Conservation (phyloP, 768 basidiomycete species). For the Gautieria morchelliformis region DNA sequence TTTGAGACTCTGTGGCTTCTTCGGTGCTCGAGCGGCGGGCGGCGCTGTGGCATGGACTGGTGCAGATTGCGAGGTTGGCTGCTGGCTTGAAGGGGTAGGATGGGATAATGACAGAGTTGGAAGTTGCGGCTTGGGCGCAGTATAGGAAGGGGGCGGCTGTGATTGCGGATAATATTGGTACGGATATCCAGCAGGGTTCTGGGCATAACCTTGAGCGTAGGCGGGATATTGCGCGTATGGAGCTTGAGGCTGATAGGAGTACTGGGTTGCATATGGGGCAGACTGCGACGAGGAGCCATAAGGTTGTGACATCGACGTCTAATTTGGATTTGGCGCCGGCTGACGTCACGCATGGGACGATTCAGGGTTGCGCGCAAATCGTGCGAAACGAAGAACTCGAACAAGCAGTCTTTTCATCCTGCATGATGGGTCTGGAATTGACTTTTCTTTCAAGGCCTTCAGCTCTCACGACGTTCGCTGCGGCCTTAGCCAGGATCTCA, state of each 20-base stretch:
- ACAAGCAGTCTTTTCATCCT: neutral
- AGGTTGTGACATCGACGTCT: neutral
- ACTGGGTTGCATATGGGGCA: constrained; percentile 1
- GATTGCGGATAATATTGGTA: constrained; percentile 13
- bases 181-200: constrained; percentile 33
- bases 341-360: neutral
- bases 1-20: constrained; percentile 60
- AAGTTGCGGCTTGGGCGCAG: constrained; percentile 6
- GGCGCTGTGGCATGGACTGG: constrained; percentile 21
- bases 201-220: constrained; percentile 21
- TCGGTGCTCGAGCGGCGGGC: constrained; percentile 36
- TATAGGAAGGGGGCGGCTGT: constrained; percentile 29
- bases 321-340: neutral
- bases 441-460: neutral
- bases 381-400: neutral
- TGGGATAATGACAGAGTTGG: constrained; percentile 1
- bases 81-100: constrained; percentile 11
- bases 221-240: constrained; percentile 2
- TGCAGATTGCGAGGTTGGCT: constrained; percentile 8
- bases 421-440: neutral
- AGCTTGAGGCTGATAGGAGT: constrained; percentile 1
- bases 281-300: neutral
- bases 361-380: neutral
- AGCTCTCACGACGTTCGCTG: neutral
- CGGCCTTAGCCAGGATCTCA: neutral